phyloP scores from a whole-genome alignment of 257 asterid species.

The Catharanthus roseus region DNA sequence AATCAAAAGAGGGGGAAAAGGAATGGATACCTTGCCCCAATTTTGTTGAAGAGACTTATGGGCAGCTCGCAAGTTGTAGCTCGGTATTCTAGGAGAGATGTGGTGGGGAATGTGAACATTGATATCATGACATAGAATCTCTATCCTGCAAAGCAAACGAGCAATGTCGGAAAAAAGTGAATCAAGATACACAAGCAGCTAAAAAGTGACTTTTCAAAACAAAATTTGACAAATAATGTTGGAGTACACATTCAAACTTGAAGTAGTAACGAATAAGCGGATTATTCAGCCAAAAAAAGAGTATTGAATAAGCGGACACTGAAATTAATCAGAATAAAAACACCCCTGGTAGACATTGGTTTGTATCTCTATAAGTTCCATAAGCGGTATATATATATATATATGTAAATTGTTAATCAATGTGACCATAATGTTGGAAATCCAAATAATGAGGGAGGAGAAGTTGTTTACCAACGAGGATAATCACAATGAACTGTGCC shows the following conservation, averaged over 20 bases:
- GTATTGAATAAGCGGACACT: not conserved
- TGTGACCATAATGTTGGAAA: not conserved
- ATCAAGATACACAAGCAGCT: not conserved
- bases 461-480: constrained; percentile 61
- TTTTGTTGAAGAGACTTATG: constrained; percentile 79
- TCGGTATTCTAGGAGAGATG: constrained; percentile 85
- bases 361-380: too few species aligned
- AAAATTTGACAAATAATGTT: too few species aligned
- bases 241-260: not conserved
- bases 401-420: not conserved
- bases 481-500: constrained; percentile 96
- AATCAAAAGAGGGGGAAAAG: not conserved
- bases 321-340: not conserved
- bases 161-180: not conserved
- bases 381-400: too few species aligned
- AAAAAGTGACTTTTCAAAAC: not conserved
- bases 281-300: too few species aligned
- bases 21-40: constrained; percentile 74
- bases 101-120: constrained; percentile 97
- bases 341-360: not conserved
- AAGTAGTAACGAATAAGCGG: not conserved
- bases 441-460: constrained; percentile 2
- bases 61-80: constrained; percentile 81
- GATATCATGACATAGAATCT: constrained; percentile 84
- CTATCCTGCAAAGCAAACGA: constrained; percentile 56